Evolutionary conservation across 805 yeast genomes (phyloP).

Genomic region (Sugiyamaella boreocaroliniensis): DNA sequence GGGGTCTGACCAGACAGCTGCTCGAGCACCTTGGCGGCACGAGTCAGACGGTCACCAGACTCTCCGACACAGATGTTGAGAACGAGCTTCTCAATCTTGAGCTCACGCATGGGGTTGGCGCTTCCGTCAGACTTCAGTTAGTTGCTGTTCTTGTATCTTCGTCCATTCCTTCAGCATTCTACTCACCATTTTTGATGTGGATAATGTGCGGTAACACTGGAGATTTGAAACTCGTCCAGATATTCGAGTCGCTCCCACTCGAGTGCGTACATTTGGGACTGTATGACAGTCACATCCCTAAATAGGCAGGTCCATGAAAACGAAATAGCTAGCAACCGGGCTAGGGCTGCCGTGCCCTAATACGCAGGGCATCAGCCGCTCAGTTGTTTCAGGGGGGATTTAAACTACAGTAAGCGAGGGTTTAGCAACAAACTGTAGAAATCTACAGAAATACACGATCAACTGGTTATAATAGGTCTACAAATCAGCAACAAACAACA

Average conservation of each 20-base stretch:
- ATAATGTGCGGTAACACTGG: constrained; percentile 4
- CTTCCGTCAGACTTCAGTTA: constrained; percentile 30
- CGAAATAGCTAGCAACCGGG: no score
- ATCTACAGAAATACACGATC: no score
- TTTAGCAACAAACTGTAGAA: no score
- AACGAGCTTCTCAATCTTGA: constrained; percentile 98
- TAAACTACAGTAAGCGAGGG: no score
- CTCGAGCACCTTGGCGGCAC: constrained; percentile 99
- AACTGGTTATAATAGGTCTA: no score
- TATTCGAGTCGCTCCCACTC: constrained; percentile 15
- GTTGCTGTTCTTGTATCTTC: neutral
- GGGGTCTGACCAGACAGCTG: constrained; percentile 99
- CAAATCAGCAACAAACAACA: no score
- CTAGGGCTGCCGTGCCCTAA: no score
- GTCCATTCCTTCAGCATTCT: neutral
- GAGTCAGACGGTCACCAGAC: constrained; percentile 99
- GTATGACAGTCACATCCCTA: neutral
- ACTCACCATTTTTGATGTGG: constrained; percentile 16
- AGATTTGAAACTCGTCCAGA: constrained; percentile 30
- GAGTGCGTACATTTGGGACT: constrained; percentile 24
- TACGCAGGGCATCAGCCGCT: no score
- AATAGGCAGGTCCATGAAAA: neutral
- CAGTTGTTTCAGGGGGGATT: no score
- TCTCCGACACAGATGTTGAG: constrained; percentile 99
- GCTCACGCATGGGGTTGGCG: constrained; percentile 92